phyloP scores from a whole-genome alignment of 306 rosid species.

The Casuarina equisetifolia region DNA sequence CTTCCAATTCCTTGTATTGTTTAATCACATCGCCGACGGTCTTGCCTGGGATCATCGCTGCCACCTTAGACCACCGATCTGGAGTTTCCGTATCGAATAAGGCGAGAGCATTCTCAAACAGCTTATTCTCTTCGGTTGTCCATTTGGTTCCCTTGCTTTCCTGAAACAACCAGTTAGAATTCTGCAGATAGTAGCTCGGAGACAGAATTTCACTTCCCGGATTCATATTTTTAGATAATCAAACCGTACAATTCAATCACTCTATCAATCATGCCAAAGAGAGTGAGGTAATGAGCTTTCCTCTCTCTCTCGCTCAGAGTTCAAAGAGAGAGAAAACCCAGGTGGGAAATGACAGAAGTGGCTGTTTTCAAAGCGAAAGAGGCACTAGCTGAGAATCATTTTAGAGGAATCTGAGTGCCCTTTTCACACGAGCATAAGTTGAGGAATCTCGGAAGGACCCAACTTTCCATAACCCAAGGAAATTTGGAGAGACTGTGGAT shows the following conservation, averaged over 20 bases:
- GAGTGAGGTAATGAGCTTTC: slow-evolving; percentile 4
- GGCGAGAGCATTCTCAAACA: slow-evolving; percentile 84
- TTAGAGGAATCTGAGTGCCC: slow-evolving; percentile 40
- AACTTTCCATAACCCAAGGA: slow-evolving; percentile 45
- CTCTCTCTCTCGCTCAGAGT: slow-evolving; percentile 17
- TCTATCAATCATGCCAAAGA: slow-evolving; percentile 21
- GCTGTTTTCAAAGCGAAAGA: slow-evolving; percentile 33
- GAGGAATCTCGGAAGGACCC: slow-evolving; percentile 46
- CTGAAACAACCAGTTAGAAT: slow-evolving; percentile 76
- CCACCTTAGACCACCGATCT: slow-evolving; percentile 78
- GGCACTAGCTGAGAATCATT: slow-evolving; percentile 39
- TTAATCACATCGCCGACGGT: slow-evolving; percentile 84
- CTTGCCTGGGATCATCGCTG: slow-evolving; percentile 77
- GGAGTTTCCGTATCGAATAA: slow-evolving; percentile 67
- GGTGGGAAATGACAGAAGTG: slow-evolving; percentile 46
- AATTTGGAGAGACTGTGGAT: slow-evolving; percentile 27
- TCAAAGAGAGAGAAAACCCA: slow-evolving; percentile 49
- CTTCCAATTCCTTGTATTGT: slow-evolving; percentile 81
- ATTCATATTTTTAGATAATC: slow-evolving; percentile 45
- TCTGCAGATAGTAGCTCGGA: slow-evolving; percentile 61
- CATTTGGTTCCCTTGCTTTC: slow-evolving; percentile 70
- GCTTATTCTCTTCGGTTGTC: slow-evolving; percentile 81
- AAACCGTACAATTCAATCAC: slow-evolving; percentile 10
- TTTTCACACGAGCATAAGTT: slow-evolving; percentile 40
- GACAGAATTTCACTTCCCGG: slow-evolving; percentile 59